Evolutionary conservation across 768 basidiomycete genomes (phyloP).

Genomic region (Lentinus brumalis): DNA sequence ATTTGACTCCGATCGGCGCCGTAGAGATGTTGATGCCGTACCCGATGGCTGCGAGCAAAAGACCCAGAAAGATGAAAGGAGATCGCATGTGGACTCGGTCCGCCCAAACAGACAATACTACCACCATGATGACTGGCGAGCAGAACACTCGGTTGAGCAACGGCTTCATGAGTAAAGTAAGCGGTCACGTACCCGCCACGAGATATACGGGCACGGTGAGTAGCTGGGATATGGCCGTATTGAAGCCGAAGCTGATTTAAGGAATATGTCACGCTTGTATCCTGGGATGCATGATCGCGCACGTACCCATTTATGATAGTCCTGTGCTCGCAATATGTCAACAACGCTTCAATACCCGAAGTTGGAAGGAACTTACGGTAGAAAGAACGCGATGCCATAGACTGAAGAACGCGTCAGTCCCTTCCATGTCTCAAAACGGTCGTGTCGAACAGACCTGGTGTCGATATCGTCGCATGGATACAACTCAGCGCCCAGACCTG

Average conservation of each 20-base stretch:
- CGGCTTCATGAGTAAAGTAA: not conserved
- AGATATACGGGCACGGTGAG: constrained; percentile 71
- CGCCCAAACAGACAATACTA: constrained; percentile 56
- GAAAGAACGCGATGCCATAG: constrained; percentile 69
- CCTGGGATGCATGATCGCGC: no score
- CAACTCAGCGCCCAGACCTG: constrained; percentile 62
- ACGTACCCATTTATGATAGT: constrained; percentile 59
- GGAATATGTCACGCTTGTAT: not conserved
- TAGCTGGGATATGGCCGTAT: constrained; percentile 57
- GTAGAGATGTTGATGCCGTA: constrained; percentile 66
- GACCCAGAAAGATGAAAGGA: constrained; percentile 57
- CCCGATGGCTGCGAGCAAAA: constrained; percentile 54
- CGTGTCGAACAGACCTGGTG: constrained; percentile 51
- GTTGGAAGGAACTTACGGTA: constrained; percentile 50
- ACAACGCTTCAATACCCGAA: not conserved
- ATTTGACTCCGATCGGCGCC: constrained; percentile 56
- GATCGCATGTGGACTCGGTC: constrained; percentile 57
- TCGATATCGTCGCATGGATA: constrained; percentile 56
- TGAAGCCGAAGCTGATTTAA: constrained; percentile 55
- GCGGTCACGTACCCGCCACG: constrained; percentile 42
- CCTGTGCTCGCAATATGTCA: constrained; percentile 33
- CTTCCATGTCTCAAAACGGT: not conserved
- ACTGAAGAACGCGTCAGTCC: constrained; percentile 39
- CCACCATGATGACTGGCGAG: constrained; percentile 49
- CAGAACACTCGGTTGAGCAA: no score